Conservation (phyloP, 208 protist species). For the Strigomonas oncopelti region DNA sequence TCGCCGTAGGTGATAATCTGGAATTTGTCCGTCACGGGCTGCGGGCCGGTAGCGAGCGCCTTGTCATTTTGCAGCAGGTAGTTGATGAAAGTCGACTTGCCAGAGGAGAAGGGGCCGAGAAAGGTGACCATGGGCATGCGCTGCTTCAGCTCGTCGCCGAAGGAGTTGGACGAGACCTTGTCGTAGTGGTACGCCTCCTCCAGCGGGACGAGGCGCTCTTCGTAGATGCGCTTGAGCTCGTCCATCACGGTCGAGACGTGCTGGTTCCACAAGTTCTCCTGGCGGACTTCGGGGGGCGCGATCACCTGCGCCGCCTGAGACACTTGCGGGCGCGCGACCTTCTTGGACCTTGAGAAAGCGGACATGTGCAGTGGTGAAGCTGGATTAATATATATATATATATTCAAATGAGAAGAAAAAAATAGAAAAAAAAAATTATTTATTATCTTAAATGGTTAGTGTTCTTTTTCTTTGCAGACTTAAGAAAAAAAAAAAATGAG, state of each 20-base stretch:
- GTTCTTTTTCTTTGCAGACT: too few relatives aligned
- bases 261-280: conserved; percentile 58
- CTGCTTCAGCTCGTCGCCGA: conserved; percentile 69
- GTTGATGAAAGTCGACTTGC: conserved; percentile 95
- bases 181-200: conserved; percentile 71
- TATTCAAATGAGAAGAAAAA: neutral
- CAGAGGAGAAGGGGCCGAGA: conserved; percentile 83
- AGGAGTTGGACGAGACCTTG: conserved; percentile 55
- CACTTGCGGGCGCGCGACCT: neutral
- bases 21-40: conserved; percentile 94
- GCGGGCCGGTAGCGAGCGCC: conserved; percentile 84
- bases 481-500: conserved; percentile 18
- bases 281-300: conserved; percentile 2
- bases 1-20: conserved; percentile 92
- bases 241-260: conserved; percentile 54
- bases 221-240: conserved; percentile 53
- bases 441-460: neutral
- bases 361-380: neutral
- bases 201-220: conserved; percentile 54
- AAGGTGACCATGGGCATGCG: conserved; percentile 81
- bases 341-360: neutral
- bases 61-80: conserved; percentile 84
- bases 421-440: neutral
- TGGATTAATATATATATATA: neutral
- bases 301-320: neutral